Percentiles rank a stretch among this genome's conserved stretches.
Evolutionary conservation across 2,329 filamentous ascomycete genomes (phyloP).

Genomic region (Keithomyces neogunnii): DNA sequence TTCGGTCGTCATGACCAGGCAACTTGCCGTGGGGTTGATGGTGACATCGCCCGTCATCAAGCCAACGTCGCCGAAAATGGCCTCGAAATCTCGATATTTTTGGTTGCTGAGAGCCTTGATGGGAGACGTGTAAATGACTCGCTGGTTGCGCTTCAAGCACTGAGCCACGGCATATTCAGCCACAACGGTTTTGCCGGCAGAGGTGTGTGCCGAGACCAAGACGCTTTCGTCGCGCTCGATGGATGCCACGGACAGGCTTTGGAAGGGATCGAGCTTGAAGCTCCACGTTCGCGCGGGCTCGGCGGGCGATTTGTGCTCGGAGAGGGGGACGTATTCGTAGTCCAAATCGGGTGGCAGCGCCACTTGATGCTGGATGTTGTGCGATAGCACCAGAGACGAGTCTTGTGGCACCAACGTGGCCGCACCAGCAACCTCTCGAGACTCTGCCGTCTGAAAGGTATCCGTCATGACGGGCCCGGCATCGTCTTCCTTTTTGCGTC

Average conservation of each 20-base stretch:
- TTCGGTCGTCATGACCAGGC: slow-evolving; percentile 98
- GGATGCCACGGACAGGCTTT: slow-evolving; percentile 86
- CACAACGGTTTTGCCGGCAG: slow-evolving; percentile 95
- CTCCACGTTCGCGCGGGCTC: slow-evolving; percentile 76
- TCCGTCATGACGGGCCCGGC: slow-evolving; percentile 77
- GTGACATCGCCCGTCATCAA: slow-evolving; percentile 99
- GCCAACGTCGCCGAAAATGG: slow-evolving; percentile 92
- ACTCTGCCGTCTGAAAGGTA: slow-evolving; percentile 89
- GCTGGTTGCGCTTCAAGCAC: slow-evolving; percentile 92
- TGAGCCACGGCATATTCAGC: slow-evolving; percentile 98
- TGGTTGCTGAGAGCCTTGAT: slow-evolving; percentile 99
- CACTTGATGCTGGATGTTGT: slow-evolving; percentile 98
- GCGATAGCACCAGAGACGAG: slow-evolving; percentile 72
- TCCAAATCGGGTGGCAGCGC: slow-evolving; percentile 87
- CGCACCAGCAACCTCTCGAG: slow-evolving; percentile 77
- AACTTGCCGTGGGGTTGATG: slow-evolving; percentile 96
- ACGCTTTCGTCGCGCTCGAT: slow-evolving; percentile 97
- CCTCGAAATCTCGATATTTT: slow-evolving; percentile 94
- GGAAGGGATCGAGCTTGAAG: slow-evolving; percentile 95
- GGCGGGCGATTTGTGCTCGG: slow-evolving; percentile 82
- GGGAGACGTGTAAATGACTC: slow-evolving; percentile 97
- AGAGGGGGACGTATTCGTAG: slow-evolving; percentile 92
- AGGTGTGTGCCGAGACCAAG: slow-evolving; percentile 92
- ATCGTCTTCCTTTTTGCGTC: slow-evolving; percentile 54
- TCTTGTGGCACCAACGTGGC: slow-evolving; percentile 59